Conservation (phyloP, 2,329 filamentous ascomycete species). For the Diaporthe sp. region DNA sequence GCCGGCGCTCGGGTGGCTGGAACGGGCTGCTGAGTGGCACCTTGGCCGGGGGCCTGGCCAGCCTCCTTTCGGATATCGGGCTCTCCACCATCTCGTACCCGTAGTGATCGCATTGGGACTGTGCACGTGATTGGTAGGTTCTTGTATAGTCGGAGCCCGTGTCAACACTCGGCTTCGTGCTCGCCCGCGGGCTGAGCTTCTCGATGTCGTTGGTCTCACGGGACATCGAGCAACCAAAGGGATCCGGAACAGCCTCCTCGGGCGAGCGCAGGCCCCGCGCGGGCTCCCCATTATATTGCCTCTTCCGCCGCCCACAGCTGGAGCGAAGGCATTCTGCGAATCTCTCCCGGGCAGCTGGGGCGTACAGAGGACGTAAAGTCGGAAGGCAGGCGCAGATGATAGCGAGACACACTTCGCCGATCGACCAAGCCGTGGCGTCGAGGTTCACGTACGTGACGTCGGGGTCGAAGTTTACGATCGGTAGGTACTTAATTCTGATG, state of each 20-base stretch:
- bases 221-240: not conserved
- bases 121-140: not conserved
- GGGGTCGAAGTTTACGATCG: not conserved
- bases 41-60: not conserved
- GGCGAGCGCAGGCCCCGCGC: not conserved
- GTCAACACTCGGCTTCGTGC: not conserved
- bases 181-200: not conserved
- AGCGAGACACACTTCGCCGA: conserved; percentile 6
- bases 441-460: conserved; percentile 23
- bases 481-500: conserved; percentile 23
- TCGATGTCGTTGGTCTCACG: not conserved
- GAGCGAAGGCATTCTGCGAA: not conserved
- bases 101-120: not conserved
- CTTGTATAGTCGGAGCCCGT: not conserved
- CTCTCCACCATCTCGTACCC: not conserved
- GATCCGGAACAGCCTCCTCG: not conserved
- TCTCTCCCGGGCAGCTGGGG: not conserved
- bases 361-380: conserved; percentile 3
- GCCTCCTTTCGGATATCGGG: not conserved
- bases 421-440: conserved; percentile 1
- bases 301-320: not conserved
- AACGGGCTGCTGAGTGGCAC: not conserved
- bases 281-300: not conserved
- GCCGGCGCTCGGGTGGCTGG: conserved; percentile 16
- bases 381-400: conserved; percentile 25